A percentile compares a stretch with the other conserved stretches of the same genome.
Conservation (phyloP, 352 stramenopile genomes). For the Elongisporangium undulatum region DNA sequence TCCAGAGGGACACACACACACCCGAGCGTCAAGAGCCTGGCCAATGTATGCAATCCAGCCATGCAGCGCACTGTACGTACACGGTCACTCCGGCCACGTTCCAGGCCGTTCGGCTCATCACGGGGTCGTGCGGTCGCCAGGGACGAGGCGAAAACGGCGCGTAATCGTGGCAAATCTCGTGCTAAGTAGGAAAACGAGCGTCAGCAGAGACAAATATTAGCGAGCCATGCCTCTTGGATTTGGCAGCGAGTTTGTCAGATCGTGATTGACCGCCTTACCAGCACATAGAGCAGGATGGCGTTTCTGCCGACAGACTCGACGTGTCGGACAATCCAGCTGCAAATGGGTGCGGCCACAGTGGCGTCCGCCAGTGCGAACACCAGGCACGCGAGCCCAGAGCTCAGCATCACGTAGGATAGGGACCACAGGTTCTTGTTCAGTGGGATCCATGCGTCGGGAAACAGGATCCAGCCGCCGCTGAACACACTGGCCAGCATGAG, state of each 20-base stretch:
- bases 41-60: slow-evolving; percentile 2
- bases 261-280: slow-evolving; percentile 28
- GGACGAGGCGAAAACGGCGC: slow-evolving; percentile 36
- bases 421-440: slow-evolving; percentile 89
- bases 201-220: slow-evolving; percentile 1
- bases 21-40: slow-evolving; percentile 12
- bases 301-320: slow-evolving; percentile 62
- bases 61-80: slow-evolving; percentile 15
- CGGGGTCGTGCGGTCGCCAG: neutral
- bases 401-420: slow-evolving; percentile 56
- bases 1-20: slow-evolving; percentile 11
- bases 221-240: neutral
- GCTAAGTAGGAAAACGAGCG: slow-evolving; percentile 16
- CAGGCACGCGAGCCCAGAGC: slow-evolving; percentile 28
- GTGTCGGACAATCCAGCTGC: slow-evolving; percentile 14
- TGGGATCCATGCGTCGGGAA: slow-evolving; percentile 32
- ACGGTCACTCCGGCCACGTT: slow-evolving; percentile 6
- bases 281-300: slow-evolving; percentile 66
- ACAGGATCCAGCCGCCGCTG: slow-evolving; percentile 9
- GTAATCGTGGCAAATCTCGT: slow-evolving; percentile 52
- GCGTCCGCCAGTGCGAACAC: slow-evolving; percentile 16
- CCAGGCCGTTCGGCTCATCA: neutral
- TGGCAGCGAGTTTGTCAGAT: neutral
- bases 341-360: slow-evolving; percentile 2
- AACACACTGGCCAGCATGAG: slow-evolving; percentile 6